Conservation (phyloP, 2,329 filamentous ascomycete genomes). For the Penicillium sp. region DNA sequence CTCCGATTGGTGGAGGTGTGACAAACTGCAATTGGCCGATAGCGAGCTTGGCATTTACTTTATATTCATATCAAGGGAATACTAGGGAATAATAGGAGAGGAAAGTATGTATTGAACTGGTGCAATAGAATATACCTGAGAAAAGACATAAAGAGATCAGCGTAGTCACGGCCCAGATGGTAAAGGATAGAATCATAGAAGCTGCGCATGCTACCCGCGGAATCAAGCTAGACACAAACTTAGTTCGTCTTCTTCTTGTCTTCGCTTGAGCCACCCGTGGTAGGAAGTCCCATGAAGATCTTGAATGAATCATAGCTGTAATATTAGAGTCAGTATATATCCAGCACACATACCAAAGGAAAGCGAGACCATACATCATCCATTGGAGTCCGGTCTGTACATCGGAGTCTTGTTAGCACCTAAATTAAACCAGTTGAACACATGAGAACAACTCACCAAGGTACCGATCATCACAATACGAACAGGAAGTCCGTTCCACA, state of each 20-base stretch:
- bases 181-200: not conserved
- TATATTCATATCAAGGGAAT: not conserved
- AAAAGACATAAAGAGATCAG: not conserved
- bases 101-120: not conserved
- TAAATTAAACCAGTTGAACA: not conserved
- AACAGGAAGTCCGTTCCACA: conserved; percentile 88
- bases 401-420: conserved; percentile 19
- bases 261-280: conserved; percentile 66
- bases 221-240: not conserved
- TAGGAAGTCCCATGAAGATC: conserved; percentile 84
- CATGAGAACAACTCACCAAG: conserved; percentile 42
- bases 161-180: not conserved
- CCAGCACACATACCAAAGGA: not conserved
- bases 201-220: not conserved
- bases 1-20: conserved; percentile 26
- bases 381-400: conserved; percentile 74
- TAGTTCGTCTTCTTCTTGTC: conserved; percentile 44
- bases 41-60: conserved; percentile 20
- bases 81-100: not conserved
- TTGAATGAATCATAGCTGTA: conserved; percentile 71
- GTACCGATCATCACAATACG: conserved; percentile 87
- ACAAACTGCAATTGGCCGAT: conserved; percentile 28
- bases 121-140: not conserved
- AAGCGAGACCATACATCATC: conserved; percentile 73
- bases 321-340: conserved; percentile 24